phyloP scores from a whole-genome alignment of 257 asterid genomes.

The Knoxia roxburghii region DNA sequence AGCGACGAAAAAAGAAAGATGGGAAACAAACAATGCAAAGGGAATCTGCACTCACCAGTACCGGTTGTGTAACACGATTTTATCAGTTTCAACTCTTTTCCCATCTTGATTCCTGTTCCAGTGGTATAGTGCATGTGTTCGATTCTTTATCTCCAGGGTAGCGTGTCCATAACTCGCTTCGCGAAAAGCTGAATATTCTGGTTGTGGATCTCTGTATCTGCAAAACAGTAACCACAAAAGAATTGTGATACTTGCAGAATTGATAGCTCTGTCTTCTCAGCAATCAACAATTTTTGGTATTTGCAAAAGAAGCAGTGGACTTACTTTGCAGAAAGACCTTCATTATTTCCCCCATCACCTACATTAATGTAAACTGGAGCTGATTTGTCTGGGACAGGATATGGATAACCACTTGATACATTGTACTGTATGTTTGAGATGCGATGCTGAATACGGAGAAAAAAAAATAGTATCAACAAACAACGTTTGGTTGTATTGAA shows the following conservation, averaged over 20 bases:
- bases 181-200: conserved; percentile 87
- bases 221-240: conserved; percentile 7
- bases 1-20: too few species aligned
- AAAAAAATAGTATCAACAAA: not conserved
- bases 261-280: not conserved
- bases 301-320: not conserved
- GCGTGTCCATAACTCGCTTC: conserved; percentile 98
- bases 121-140: conserved; percentile 83
- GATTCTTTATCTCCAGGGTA: conserved; percentile 68
- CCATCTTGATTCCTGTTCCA: conserved; percentile 95
- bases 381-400: conserved; percentile 62
- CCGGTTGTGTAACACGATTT: conserved; percentile 69
- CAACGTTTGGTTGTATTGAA: not conserved
- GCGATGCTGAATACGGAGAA: conserved; percentile 56
- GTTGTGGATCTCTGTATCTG: conserved; percentile 89
- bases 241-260: not conserved
- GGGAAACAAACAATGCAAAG: too few species aligned
- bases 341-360: conserved; percentile 98
- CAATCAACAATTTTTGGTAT: too few species aligned
- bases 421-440: conserved; percentile 59
- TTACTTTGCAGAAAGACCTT: conserved; percentile 81
- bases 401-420: conserved; percentile 41
- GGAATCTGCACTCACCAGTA: too few species aligned
- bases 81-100: conserved; percentile 59
- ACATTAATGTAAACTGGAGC: conserved; percentile 92